A percentile compares a stretch with the other conserved stretches of the same genome.
phyloP scores from a whole-genome alignment of 306 rosid genomes.

The Medicago arabica region DNA sequence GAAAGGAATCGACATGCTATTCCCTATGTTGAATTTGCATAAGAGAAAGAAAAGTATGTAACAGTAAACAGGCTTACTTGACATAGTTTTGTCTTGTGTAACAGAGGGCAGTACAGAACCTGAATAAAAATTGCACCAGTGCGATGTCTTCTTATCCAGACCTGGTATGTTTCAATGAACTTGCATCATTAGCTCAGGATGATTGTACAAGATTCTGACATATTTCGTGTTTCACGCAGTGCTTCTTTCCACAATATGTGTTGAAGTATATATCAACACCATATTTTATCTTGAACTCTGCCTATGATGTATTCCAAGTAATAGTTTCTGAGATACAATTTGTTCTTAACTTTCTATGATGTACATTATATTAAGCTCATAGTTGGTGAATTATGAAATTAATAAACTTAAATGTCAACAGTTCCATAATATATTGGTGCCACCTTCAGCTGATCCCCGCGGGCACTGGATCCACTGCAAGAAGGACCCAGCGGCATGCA shows the following conservation, averaged over 20 bases:
- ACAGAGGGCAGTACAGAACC: constrained; percentile 70
- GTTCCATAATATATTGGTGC: constrained; percentile 83
- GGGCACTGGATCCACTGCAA: constrained; percentile 89
- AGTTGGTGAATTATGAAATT: constrained; percentile 15
- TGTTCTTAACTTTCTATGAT: constrained; percentile 27
- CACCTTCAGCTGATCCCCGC: constrained; percentile 74
- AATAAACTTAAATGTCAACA: constrained; percentile 45
- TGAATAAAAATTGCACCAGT: constrained; percentile 65
- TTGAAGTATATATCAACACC: constrained; percentile 65
- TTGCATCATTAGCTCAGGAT: constrained; percentile 14
- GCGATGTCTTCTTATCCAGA: constrained; percentile 56
- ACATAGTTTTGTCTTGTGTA: background rate
- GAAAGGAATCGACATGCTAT: background rate
- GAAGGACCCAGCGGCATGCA: constrained; percentile 67
- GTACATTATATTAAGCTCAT: constrained; percentile 11
- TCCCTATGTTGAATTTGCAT: constrained; percentile 1
- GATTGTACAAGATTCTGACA: constrained; percentile 35
- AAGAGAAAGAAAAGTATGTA: background rate
- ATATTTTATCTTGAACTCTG: constrained; percentile 75
- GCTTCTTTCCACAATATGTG: constrained; percentile 76
- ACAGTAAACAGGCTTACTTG: constrained; percentile 21
- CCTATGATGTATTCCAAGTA: constrained; percentile 78
- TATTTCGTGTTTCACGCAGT: constrained; percentile 55
- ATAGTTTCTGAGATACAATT: constrained; percentile 9
- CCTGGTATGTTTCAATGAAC: constrained; percentile 59